Percentiles rank a stretch among this genome's conserved stretches.
These are phyloP conservation scores for Lipomyces starkeyi DNA, from an alignment of 805 yeast genomes.

Conservation along the genomic window DNA sequence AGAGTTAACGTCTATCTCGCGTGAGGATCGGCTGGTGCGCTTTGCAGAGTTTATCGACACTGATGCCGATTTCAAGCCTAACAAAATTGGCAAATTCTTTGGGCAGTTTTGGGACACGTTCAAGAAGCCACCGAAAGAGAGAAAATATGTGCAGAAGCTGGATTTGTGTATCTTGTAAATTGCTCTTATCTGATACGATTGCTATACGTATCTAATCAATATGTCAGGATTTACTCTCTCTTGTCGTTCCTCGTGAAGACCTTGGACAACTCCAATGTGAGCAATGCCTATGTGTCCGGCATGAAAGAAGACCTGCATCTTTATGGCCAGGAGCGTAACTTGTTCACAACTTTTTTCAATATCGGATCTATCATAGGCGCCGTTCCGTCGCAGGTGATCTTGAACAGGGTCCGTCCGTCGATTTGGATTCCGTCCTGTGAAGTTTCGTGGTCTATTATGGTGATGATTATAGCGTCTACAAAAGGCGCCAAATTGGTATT, in stretches of 20 bases:
- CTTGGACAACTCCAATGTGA: conserved; percentile 62
- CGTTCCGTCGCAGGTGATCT: conserved; percentile 52
- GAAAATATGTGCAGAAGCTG: conserved; percentile 17
- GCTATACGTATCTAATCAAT: conserved; percentile 4
- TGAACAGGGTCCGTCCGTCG: conserved; percentile 41
- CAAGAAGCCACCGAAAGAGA: conserved; percentile 10
- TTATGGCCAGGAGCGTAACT: conserved; percentile 27
- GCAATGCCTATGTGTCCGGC: conserved; percentile 71
- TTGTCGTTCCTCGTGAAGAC: conserved; percentile 55
- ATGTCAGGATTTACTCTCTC: conserved; percentile 5
- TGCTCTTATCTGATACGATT: neutral
- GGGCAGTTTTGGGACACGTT: conserved; percentile 23
- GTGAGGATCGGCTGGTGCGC: neutral
- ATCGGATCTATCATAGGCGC: conserved; percentile 54
- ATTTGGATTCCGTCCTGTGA: conserved; percentile 52
- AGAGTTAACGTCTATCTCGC: neutral
- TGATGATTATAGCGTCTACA: conserved; percentile 50
- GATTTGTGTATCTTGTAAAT: conserved; percentile 16
- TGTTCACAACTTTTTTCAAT: conserved; percentile 27
- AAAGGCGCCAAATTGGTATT: conserved; percentile 26
- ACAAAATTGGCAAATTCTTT: neutral
- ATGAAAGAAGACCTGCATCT: conserved; percentile 57
- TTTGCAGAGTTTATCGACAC: conserved; percentile 7
- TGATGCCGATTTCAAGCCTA: neutral
- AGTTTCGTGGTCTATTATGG: conserved; percentile 54